phyloP scores from a whole-genome alignment of 768 basidiomycete genomes.

The Melanogaster broomeanus region DNA sequence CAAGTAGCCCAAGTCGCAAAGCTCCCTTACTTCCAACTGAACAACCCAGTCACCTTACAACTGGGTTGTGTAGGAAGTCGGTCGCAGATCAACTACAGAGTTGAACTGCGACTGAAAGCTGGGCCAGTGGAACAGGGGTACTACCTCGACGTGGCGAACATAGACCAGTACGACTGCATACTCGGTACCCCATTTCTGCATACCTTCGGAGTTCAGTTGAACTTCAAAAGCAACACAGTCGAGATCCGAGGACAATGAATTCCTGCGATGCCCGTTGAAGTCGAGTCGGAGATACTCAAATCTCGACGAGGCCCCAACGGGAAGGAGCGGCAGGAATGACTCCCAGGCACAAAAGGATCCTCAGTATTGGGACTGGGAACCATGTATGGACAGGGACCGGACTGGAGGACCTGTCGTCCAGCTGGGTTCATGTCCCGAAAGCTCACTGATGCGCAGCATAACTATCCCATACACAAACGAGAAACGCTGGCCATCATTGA shows the following conservation, averaged over 20 bases:
- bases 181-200: slow-evolving; percentile 34
- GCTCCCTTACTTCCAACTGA: background rate
- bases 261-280: background rate
- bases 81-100: background rate
- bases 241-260: no score
- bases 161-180: slow-evolving; percentile 30
- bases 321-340: no score
- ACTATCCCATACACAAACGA: no score
- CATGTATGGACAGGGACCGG: no score
- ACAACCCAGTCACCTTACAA: slow-evolving; percentile 11
- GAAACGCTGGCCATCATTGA: no score
- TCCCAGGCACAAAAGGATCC: no score
- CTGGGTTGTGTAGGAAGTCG: slow-evolving; percentile 13
- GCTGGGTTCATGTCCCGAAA: slow-evolving; percentile 32
- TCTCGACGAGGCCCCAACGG: no score
- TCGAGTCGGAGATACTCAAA: background rate
- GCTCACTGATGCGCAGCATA: slow-evolving; percentile 23
- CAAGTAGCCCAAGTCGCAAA: no score
- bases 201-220: slow-evolving; percentile 14
- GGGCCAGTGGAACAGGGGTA: background rate
- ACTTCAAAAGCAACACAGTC: no score
- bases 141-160: slow-evolving; percentile 25
- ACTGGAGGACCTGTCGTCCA: slow-evolving; percentile 24
- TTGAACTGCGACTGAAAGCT: background rate
- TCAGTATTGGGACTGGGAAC: no score